A percentile compares a stretch with the other conserved stretches of the same genome.
Conservation (phyloP, 169 alveolate genomes). For the Plasmodium relictum region DNA sequence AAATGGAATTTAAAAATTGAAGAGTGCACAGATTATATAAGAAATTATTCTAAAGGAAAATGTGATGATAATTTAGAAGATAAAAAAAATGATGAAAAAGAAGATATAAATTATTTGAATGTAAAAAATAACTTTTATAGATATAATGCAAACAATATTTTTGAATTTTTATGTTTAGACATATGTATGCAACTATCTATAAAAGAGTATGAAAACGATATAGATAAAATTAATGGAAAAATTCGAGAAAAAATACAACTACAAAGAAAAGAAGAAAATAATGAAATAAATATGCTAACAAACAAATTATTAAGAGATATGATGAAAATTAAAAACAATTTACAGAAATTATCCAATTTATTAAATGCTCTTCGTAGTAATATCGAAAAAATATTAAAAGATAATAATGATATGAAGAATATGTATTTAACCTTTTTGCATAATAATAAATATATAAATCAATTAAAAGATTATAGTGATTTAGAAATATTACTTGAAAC, state of each 20-base stretch:
- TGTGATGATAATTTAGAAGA: background rate
- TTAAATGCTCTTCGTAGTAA: slow-evolving; percentile 54
- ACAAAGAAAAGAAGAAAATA: slow-evolving; percentile 55
- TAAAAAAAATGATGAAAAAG: slow-evolving; percentile 7
- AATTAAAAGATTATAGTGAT: slow-evolving; percentile 37
- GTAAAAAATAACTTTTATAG: slow-evolving; percentile 44
- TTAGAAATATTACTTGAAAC: slow-evolving; percentile 62
- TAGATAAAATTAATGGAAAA: slow-evolving; percentile 19
- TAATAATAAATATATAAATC: background rate
- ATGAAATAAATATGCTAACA: slow-evolving; percentile 51
- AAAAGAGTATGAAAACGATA: slow-evolving; percentile 45
- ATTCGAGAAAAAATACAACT: slow-evolving; percentile 20
- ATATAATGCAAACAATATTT: slow-evolving; percentile 25
- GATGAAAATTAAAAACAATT: slow-evolving; percentile 63
- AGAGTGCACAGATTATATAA: background rate
- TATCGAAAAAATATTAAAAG: slow-evolving; percentile 50
- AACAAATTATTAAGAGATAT: slow-evolving; percentile 44
- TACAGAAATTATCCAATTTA: slow-evolving; percentile 53
- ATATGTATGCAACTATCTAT: slow-evolving; percentile 65
- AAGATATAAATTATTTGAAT: slow-evolving; percentile 46
- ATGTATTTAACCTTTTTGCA: slow-evolving; percentile 51
- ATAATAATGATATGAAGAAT: slow-evolving; percentile 35
- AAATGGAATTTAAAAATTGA: background rate
- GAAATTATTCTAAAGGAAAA: background rate
- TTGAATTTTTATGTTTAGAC: slow-evolving; percentile 60